Evolutionary conservation across 2,329 filamentous ascomycete genomes (phyloP).

Genomic region (Dactylellina parvicollis): DNA sequence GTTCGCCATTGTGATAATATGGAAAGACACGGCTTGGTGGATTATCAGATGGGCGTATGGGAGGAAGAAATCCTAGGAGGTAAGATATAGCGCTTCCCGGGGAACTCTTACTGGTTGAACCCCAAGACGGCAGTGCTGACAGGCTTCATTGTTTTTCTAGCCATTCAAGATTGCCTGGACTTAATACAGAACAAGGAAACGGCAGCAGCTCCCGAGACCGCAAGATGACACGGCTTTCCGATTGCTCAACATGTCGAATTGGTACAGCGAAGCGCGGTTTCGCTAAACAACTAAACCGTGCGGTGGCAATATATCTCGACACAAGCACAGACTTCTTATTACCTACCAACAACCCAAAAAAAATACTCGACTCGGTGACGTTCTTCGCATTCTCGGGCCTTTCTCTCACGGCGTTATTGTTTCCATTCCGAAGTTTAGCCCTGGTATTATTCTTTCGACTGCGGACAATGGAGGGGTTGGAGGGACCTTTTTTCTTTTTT

Average conservation of each 20-base stretch:
- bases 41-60: constrained; percentile 97
- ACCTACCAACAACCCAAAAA: constrained; percentile 16
- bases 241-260: constrained; percentile 15
- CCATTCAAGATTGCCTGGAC: constrained; percentile 44
- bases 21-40: constrained; percentile 90
- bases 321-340: constrained; percentile 12
- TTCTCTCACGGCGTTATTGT: constrained; percentile 52
- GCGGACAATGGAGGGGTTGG: constrained; percentile 36
- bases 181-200: constrained; percentile 49
- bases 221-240: constrained; percentile 35
- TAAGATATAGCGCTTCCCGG: constrained; percentile 64
- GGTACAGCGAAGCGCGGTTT: constrained; percentile 9
- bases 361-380: constrained; percentile 49
- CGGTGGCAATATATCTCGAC: constrained; percentile 39
- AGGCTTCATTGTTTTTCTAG: background rate
- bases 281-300: constrained; percentile 15
- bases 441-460: constrained; percentile 42
- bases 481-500: constrained; percentile 23
- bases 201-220: constrained; percentile 37
- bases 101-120: background rate
- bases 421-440: constrained; percentile 53
- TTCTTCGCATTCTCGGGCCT: constrained; percentile 46
- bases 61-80: constrained; percentile 88
- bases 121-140: constrained; percentile 14
- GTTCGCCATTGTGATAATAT: constrained; percentile 84